Evolutionary conservation across 2,329 filamentous ascomycete genomes (phyloP).

Genomic region (Arthrinium phaeospermum): DNA sequence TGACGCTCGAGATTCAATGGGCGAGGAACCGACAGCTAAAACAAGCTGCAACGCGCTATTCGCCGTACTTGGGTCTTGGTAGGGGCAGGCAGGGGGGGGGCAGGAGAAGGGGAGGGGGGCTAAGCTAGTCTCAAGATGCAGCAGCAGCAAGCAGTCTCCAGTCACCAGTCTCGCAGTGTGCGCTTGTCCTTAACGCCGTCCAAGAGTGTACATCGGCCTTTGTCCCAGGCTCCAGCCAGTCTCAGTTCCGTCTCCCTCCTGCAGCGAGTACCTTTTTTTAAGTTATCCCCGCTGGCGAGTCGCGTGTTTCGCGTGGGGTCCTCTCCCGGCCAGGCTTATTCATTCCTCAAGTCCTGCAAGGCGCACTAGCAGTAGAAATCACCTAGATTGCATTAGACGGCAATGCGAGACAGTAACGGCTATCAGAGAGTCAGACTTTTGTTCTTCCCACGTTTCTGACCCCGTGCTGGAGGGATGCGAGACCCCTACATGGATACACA

Average conservation of each 20-base stretch:
- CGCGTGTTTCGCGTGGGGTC: conserved; percentile 3
- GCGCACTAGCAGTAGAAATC: background rate
- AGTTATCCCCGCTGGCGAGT: conserved; percentile 6
- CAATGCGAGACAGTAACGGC: conserved; percentile 10
- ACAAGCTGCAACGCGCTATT: conserved; percentile 26
- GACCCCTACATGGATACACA: background rate
- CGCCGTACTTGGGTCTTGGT: conserved; percentile 16
- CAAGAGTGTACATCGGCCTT: background rate
- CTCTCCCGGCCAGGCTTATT: background rate
- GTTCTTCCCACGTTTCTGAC: background rate
- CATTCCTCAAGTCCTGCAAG: background rate
- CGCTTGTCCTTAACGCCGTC: conserved; percentile 9
- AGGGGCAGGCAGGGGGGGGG: background rate
- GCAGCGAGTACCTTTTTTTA: background rate
- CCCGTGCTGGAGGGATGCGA: background rate
- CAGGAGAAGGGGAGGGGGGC: background rate
- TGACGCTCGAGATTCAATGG: conserved; percentile 15
- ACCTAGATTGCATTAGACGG: background rate
- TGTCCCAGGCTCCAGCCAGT: background rate
- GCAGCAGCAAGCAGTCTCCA: background rate
- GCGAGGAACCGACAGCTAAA: conserved; percentile 21
- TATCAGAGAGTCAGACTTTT: conserved; percentile 5
- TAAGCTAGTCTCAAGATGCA: conserved; percentile 14
- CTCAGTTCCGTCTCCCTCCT: background rate
- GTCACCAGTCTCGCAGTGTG: background rate